Evolutionary conservation across 2,329 filamentous ascomycete genomes (phyloP), one percentile per base, ranked within the genome.

Genomic region (Colletotrichum brevisporum): DNA sequence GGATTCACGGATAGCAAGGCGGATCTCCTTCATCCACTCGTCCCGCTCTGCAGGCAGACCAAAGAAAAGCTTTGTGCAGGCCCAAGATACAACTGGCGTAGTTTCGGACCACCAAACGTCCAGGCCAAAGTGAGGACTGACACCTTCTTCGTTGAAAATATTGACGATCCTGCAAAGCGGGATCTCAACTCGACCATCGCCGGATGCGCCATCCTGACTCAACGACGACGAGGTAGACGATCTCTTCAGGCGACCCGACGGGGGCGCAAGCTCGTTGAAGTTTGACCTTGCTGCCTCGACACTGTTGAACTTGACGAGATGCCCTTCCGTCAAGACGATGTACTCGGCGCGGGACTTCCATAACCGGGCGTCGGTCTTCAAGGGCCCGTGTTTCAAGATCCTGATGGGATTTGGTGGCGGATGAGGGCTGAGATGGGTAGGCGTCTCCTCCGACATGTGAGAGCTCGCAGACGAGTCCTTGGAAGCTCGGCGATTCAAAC

Each of bases 51-150:
- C 79, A 9, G 84, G 82, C 36, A 84, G 75, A 55, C 76, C 77
- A 73, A 89, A 88, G 73, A 85, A 85, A 45, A 89, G 76, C 47
- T 84, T 83, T 3, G 84, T 77, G 67, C 83, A 85, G 67, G 79
- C 79, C 70, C 86, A 88, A 15, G 81, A 78, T 48, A 85, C 77
- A 13, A 80, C 78, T 2, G 83, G 81, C 64, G 81, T 78, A 16
- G 78, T 75, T 15, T 83, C 83, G 66, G 82, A 83, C 87, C 87
- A 89, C 86, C 86, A 89, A 2, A 89, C 79, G 73, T 89, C 87
- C 58, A 89, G 76, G 6, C 85, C 85, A 52, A 85, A 86, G 6
- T 83, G 82, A 13, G 85, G 82, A 54, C 83, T 81, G 1, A 82
- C 81, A 51, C 82, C 83, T 73, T 88, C 86, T 36, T 86, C 83